phyloP scores from a whole-genome alignment of 129 eudicot species.

The Smallanthus sonchifolius region DNA sequence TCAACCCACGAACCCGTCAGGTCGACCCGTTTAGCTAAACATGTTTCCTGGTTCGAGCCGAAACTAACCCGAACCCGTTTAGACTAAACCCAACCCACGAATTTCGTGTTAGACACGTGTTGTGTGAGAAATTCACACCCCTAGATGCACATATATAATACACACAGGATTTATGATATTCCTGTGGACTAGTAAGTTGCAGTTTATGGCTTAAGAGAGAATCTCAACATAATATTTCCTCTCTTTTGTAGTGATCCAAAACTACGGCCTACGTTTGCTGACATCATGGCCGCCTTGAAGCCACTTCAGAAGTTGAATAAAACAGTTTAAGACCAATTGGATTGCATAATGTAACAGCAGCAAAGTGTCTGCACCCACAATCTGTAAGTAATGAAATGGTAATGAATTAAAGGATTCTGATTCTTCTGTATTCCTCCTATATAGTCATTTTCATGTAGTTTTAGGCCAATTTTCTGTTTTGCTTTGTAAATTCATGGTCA shows the following conservation, averaged over 20 bases:
- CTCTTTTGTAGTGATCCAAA: constrained; percentile 68
- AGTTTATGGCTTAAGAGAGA: not conserved
- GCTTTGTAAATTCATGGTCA: constrained; percentile 22
- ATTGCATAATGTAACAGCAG: constrained; percentile 13
- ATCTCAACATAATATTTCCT: not conserved
- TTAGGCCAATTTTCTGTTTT: constrained; percentile 12
- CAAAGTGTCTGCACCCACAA: constrained; percentile 8
- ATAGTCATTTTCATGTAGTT: constrained; percentile 18
- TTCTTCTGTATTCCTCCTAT: constrained; percentile 10
- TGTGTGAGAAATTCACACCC: too few relatives aligned
- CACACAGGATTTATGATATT: too few relatives aligned
- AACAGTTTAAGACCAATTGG: constrained; percentile 15
- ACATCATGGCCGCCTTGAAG: constrained; percentile 89
- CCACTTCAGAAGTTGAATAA: constrained; percentile 68
- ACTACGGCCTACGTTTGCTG: constrained; percentile 84
- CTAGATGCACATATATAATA: too few relatives aligned
- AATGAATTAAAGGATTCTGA: constrained; percentile 17
- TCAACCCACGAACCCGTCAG: too few relatives aligned
- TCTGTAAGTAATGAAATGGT: constrained; percentile 19
- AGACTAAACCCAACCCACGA: too few relatives aligned
- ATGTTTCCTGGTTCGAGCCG: too few relatives aligned
- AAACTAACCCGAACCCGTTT: too few relatives aligned
- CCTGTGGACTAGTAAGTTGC: too few relatives aligned
- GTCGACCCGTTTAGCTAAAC: too few relatives aligned
- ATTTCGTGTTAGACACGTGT: too few relatives aligned